Base-by-base conservation (phyloP, 495 filamentous ascomycete genomes). In the Penicillium ucsense region DNA sequence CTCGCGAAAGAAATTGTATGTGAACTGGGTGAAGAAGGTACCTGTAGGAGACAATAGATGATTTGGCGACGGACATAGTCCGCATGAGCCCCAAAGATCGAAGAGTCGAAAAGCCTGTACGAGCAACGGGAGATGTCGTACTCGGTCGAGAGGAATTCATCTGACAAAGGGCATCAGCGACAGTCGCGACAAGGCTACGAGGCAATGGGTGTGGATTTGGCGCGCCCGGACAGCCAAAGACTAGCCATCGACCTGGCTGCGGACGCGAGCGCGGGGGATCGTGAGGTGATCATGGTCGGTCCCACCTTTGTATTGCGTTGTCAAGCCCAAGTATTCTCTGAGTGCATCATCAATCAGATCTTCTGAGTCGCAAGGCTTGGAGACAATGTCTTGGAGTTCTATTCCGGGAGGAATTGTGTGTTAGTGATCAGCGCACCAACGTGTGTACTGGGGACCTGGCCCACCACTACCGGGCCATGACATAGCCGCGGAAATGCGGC, bases 61-160 rank as follows among this genome's bases (percentile, higher is more conserved):
- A 98, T 86, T 73, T 96, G 92, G 45, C 80, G 82, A 51, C 94
- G 87, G 46, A 97, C 85, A 71, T 97, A 96, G 41, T 89, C 84
- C 46, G 77, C 74, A 59, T 97, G 81, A 6, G 70, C 64, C 38
- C 65, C 59, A 61, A 94, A 97, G 47, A 98, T 71, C 30, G 54
- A 66, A 55, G 89, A 89, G 31, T 85, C 73, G 31, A 91, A 74
- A 28, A 98, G 81, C 54, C 78, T 81, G 63, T 88, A 88, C 49
- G 85, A 85, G 69, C 89, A 97, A 48, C 73, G 83, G 10, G 85
- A 83, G 50, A 96, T 74, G 49, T 94, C 89, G 61, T 90, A 82
- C 57, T 95, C 88, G 54, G 81, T 83, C n/a, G 77, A 71, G 50
- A 94, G 78, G 65, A 88, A 89, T 51, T 86, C 80, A 66, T 85